A percentile compares a stretch with the other conserved stretches of the same genome.
These are phyloP conservation scores for Extremus antarcticus DNA, from an alignment of 495 filamentous ascomycete species.

Conservation along the genomic window DNA sequence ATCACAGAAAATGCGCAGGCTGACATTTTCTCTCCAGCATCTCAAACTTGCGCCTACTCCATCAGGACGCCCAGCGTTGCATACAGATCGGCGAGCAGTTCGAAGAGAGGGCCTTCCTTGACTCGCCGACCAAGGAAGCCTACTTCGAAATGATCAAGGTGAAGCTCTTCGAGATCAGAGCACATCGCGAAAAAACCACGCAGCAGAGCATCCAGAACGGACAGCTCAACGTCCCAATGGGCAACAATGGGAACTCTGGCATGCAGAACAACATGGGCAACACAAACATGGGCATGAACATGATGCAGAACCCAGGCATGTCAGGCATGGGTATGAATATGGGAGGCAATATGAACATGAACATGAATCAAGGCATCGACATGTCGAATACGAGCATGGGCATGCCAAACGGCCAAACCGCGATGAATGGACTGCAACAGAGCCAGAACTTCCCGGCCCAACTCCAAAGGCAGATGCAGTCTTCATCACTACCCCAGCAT, in stretches of 20 bases:
- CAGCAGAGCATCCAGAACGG: background rate
- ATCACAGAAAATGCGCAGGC: background rate
- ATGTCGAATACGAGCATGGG: slow-evolving; percentile 6
- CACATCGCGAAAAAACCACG: background rate
- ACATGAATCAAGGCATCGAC: background rate
- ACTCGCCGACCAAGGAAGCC: slow-evolving; percentile 3
- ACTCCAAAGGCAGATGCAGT: slow-evolving; percentile 43
- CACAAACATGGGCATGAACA: background rate
- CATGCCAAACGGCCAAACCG: slow-evolving; percentile 10
- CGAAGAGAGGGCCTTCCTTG: slow-evolving; percentile 3
- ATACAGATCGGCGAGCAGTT: slow-evolving; percentile 5
- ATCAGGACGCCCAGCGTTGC: background rate
- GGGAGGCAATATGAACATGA: background rate
- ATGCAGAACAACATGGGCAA: slow-evolving; percentile 9
- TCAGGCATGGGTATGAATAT: slow-evolving; percentile 2
- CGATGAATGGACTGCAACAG: slow-evolving; percentile 24
- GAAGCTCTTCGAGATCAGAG: slow-evolving; percentile 6
- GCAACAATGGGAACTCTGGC: background rate
- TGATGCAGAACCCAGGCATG: slow-evolving; percentile 3
- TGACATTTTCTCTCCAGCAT: background rate
- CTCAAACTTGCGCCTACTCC: slow-evolving; percentile 1
- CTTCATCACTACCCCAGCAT: slow-evolving; percentile 40
- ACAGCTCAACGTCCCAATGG: background rate
- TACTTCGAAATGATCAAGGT: slow-evolving; percentile 3
- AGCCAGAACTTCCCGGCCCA: slow-evolving; percentile 41